Evolutionary conservation across 2,329 filamentous ascomycete species (phyloP), one percentile per base, ranked within the genome.

Genomic region (Colletotrichum filicis): DNA sequence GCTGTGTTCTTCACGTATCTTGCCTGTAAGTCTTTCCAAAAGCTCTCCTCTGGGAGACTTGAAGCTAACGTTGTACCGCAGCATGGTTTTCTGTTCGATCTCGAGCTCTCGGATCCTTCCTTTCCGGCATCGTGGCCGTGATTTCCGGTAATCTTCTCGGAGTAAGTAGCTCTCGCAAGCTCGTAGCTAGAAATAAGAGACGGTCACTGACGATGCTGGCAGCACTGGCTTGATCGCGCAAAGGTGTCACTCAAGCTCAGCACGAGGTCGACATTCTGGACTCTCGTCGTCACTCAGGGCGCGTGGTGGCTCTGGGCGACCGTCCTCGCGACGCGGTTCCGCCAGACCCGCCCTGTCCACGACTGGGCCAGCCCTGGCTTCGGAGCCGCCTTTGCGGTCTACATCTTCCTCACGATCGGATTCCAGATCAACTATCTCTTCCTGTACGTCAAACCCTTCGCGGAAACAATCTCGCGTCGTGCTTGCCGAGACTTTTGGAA

Each of bases 371-470:
- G 87, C 74, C 74, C 83, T 0, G 92, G 91, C 0, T 95, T 95
- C 67, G 92, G 92, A 0, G 85, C 86, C 52, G 91, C 87, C 0
- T 95, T 94, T 76, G 89, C 87, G 0, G 84, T 94, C 22, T 94
- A 92, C 79, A 77, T 95, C 6, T 89, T 95, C 76, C 86, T 93
- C 76, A 90, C 91, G 0, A 82, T 89, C 12, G 89, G 91, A 0
- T 94, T 94, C 76, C 92, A 94, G 81, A 76, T 94, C 8, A 94
- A 94, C 79, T 95, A 95, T 78, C 85, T 94, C 75, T 94, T 91
- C 79, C 81, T 94, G 85, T 92, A 77, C 80, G 30, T 32, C 30
- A 32, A 32, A 8, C 0, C 8, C 8, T 32, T 32, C 30, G 28
- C 1, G 28, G 2, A 30, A 9, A 1, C 0, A 30, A 30, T 30